phyloP scores from a whole-genome alignment of 371 early-diverging fungal genomes.

The Circinella minor region DNA sequence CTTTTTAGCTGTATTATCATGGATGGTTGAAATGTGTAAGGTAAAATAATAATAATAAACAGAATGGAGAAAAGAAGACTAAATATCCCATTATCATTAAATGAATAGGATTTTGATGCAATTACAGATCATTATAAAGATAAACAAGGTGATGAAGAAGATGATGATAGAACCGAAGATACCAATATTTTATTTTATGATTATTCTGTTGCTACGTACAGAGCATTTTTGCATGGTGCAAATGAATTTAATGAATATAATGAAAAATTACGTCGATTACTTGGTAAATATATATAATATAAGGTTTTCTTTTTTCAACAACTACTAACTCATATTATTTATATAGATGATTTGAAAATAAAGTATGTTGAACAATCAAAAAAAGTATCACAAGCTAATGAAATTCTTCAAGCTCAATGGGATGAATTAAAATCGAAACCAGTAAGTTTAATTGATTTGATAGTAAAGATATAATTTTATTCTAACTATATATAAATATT shows the following conservation, averaged over 20 bases:
- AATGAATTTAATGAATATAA: conserved; percentile 34
- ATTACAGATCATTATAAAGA: not conserved
- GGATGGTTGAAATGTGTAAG: conserved; percentile 64
- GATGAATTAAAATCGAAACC: not conserved
- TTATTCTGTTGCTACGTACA: conserved; percentile 58
- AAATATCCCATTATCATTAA: too few relatives aligned
- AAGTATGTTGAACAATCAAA: not conserved
- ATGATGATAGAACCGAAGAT: conserved; percentile 11
- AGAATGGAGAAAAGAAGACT: too few relatives aligned
- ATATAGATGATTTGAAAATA: not conserved
- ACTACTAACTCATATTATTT: not conserved
- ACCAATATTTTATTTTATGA: conserved; percentile 61
- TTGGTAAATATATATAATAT: not conserved
- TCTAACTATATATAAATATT: too few relatives aligned
- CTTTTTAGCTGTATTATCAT: conserved; percentile 84
- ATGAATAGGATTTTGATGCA: not conserved
- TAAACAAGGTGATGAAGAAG: not conserved
- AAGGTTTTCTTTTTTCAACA: not conserved
- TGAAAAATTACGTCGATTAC: not conserved
- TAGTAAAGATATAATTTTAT: too few relatives aligned
- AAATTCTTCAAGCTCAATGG: not conserved
- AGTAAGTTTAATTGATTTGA: not conserved
- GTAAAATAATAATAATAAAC: not conserved
- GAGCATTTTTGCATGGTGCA: conserved; percentile 58
- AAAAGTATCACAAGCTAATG: not conserved